Conservation (phyloP, 2,329 filamentous ascomycete genomes). For the Aureobasidium sp. region DNA sequence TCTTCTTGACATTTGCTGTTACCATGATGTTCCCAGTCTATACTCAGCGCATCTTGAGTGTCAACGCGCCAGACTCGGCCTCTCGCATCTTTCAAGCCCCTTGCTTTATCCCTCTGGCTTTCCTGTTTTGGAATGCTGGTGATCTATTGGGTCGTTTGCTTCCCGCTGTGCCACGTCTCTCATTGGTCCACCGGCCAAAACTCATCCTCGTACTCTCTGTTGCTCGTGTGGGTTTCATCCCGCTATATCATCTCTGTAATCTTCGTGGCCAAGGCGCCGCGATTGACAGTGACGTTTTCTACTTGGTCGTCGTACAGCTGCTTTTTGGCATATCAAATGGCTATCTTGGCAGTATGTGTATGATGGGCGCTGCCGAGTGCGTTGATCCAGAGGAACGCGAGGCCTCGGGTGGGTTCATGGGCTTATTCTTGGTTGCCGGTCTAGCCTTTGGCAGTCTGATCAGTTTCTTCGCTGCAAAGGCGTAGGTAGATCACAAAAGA, state of each 20-base stretch:
- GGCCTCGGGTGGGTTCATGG: slow-evolving; percentile 91
- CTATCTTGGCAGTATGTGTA: slow-evolving; percentile 76
- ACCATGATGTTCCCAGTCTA: slow-evolving; percentile 97
- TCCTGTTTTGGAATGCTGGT: slow-evolving; percentile 89
- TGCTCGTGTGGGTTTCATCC: slow-evolving; percentile 63
- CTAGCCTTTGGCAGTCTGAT: slow-evolving; percentile 78
- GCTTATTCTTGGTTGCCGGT: slow-evolving; percentile 77
- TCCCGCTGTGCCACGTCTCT: slow-evolving; percentile 52
- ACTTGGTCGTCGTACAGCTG: slow-evolving; percentile 74
- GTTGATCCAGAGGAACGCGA: slow-evolving; percentile 78
- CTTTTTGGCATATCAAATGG: slow-evolving; percentile 81
- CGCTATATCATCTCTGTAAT: slow-evolving; percentile 87
- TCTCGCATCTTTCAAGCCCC: slow-evolving; percentile 60
- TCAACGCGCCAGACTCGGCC: slow-evolving; percentile 37
- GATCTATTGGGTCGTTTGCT: slow-evolving; percentile 71
- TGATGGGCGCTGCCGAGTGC: slow-evolving; percentile 83
- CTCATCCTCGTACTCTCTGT: slow-evolving; percentile 62
- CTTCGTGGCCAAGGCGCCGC: slow-evolving; percentile 67
- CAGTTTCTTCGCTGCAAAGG: slow-evolving; percentile 65
- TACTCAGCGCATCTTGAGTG: slow-evolving; percentile 50
- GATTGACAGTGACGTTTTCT: slow-evolving; percentile 78
- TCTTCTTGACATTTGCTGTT: slow-evolving; percentile 72
- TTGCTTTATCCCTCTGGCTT: slow-evolving; percentile 81
- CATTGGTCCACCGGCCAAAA: slow-evolving; percentile 55
- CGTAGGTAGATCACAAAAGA: slow-evolving; percentile 14